Evolutionary conservation across 2,329 filamentous ascomycete genomes (phyloP).

Genomic region (Polytolypa hystricis): DNA sequence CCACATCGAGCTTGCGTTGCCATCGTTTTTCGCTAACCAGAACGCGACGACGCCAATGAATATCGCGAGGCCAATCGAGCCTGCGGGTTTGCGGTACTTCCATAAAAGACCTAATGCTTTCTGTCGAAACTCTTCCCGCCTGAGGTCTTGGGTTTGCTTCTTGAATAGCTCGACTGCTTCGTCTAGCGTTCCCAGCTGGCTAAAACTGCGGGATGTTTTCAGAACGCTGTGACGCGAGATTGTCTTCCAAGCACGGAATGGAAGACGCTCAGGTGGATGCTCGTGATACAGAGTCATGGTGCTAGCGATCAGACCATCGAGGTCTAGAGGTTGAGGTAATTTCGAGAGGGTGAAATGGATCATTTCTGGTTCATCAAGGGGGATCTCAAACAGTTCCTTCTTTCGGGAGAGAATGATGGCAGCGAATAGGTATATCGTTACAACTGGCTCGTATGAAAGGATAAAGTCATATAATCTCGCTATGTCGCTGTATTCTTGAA

Average conservation of each 20-base stretch:
- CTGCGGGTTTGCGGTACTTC: conserved; percentile 55
- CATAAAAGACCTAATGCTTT: conserved; percentile 43
- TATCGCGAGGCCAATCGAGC: conserved; percentile 52
- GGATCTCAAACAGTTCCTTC: conserved; percentile 75
- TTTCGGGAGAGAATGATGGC: conserved; percentile 73
- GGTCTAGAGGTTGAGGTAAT: conserved; percentile 66
- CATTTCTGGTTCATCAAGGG: conserved; percentile 77
- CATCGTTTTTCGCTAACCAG: conserved; percentile 45
- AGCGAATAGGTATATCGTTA: conserved; percentile 84
- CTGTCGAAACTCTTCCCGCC: conserved; percentile 49
- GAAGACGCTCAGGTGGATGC: conserved; percentile 62
- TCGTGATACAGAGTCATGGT: conserved; percentile 52
- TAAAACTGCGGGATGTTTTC: conserved; percentile 59
- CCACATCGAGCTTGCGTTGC: conserved; percentile 24
- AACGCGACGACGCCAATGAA: conserved; percentile 57
- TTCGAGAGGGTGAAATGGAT: conserved; percentile 80
- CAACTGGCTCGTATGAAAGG: conserved; percentile 74
- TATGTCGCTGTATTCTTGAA: conserved; percentile 80
- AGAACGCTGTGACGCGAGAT: conserved; percentile 71
- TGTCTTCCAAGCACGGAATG: conserved; percentile 51
- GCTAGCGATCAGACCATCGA: conserved; percentile 63
- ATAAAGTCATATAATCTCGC: conserved; percentile 86
- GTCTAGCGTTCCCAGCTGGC: conserved; percentile 46
- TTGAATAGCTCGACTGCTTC: conserved; percentile 60
- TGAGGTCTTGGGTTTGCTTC: conserved; percentile 61